Evolutionary conservation across 176 grass and related monocot species (phyloP), one percentile per base, ranked within the genome.

Genomic region (Avena atlantica): DNA sequence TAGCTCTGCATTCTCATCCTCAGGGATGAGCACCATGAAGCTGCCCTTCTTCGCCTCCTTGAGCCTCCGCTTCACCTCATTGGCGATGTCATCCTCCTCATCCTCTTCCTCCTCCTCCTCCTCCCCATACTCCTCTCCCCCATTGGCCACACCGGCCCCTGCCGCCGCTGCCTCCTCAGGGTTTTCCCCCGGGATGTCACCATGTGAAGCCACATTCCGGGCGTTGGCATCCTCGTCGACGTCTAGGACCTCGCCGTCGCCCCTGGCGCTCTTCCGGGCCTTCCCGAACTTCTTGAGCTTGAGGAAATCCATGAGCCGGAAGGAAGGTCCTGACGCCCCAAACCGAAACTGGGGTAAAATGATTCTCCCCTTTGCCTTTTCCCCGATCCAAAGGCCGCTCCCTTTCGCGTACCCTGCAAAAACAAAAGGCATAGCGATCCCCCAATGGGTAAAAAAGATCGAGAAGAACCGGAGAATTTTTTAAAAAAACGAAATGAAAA

Each of bases 11-110:
- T 85, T 84, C 12, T 91, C 89, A 36, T 95, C 93, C 86, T 95
- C 93, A 0, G 97, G 97, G 42, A 99, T 99, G 21, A 94, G 85
- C 60, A 99, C 97, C 97, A 99, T 94, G 92, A 99, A 96, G 45
- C 85, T 94, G 89, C 93, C 94, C 90, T 94, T 96, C 79, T 85
- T 91, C 29, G 93, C 52, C 87, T 99, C 94, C 89, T 96, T 96
- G 82, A 99, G 93, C 90, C 97, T 86, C 47, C 97, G 84, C 85
- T 99, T 94, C 71, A 99, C 94, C 68, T 99, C 97, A 23, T 94
- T 99, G 0, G 87, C 92, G 83, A 93, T 93, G 89, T 94, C 94
- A 86, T 95, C 91, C 0, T 96, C 94, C 1, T 98, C 96, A 0
- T 98, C 94, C 1, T 98, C 96, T 0, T 98, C 96, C 0, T 98